Percentiles rank a stretch among this genome's conserved stretches.
phyloP scores from a whole-genome alignment of 2,329 filamentous ascomycete species.

The Aspergillus nomiae region DNA sequence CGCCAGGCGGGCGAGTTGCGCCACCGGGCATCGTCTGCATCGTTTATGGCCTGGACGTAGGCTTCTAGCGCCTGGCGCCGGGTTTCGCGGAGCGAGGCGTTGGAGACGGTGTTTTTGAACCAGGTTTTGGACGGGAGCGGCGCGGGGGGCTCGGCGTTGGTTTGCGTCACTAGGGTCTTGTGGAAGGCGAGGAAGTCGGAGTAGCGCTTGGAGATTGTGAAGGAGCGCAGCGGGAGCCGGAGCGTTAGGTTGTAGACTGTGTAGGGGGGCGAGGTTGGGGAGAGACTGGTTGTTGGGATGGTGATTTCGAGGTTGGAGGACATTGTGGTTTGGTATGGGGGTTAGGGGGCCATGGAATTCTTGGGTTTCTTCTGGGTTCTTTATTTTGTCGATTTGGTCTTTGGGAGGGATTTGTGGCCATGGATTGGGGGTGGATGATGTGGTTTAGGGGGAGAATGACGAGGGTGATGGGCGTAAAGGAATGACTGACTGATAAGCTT shows the following conservation, averaged over 20 bases:
- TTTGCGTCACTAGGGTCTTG: constrained; percentile 52
- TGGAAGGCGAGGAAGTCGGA: constrained; percentile 64
- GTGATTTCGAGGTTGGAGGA: constrained; percentile 47
- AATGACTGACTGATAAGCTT: neutral
- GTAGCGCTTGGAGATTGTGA: constrained; percentile 64
- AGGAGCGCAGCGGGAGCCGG: constrained; percentile 61
- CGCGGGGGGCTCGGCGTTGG: constrained; percentile 54
- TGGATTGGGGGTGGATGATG: neutral
- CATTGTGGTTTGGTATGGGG: constrained; percentile 29
- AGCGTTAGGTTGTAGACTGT: constrained; percentile 65
- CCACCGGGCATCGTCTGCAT: constrained; percentile 59
- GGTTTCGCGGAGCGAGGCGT: constrained; percentile 58
- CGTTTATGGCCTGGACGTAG: constrained; percentile 62
- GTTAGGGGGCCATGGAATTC: neutral
- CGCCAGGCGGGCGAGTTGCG: constrained; percentile 59
- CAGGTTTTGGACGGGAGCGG: constrained; percentile 62
- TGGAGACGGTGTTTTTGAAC: constrained; percentile 60
- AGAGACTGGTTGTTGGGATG: constrained; percentile 52
- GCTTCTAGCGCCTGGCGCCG: constrained; percentile 58
- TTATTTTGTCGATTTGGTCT: neutral
- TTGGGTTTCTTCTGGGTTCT: no score
- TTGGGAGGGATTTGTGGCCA: neutral
- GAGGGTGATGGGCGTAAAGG: neutral
- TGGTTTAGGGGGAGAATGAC: neutral
- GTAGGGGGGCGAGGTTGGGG: constrained; percentile 55